Evolutionary conservation across 805 yeast genomes (phyloP).

Genomic region (Sugiyamaella lignohabitans): DNA sequence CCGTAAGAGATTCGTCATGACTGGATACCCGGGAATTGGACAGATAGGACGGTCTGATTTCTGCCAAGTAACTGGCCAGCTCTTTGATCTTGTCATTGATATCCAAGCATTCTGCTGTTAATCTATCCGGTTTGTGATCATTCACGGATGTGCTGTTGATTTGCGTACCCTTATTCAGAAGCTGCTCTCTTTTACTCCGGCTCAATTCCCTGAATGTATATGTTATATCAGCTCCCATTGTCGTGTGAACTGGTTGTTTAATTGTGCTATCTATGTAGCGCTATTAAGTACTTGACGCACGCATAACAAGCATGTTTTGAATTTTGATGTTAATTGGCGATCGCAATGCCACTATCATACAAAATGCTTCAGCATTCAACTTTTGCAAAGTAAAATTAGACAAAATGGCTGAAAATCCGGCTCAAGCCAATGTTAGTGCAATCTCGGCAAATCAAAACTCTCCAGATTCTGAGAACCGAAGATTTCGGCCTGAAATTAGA

Average conservation of each 20-base stretch:
- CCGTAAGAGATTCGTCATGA: slow-evolving; percentile 24
- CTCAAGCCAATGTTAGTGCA: too few relatives aligned
- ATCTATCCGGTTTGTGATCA: slow-evolving; percentile 17
- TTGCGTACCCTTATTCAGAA: slow-evolving; percentile 1
- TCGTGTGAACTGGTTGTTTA: slow-evolving; percentile 1
- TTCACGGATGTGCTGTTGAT: background rate
- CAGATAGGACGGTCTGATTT: slow-evolving; percentile 29
- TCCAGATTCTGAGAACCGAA: too few relatives aligned
- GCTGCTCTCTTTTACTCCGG: slow-evolving; percentile 16
- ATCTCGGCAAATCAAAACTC: too few relatives aligned
- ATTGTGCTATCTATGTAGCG: too few relatives aligned
- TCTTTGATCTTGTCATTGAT: slow-evolving; percentile 12
- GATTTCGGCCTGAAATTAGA: too few relatives aligned
- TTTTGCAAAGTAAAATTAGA: too few relatives aligned
- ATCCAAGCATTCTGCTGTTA: slow-evolving; percentile 24
- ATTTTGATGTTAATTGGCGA: too few relatives aligned
- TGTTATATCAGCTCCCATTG: slow-evolving; percentile 12
- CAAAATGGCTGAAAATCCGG: too few relatives aligned
- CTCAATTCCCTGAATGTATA: slow-evolving; percentile 16
- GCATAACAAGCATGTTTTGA: too few relatives aligned
- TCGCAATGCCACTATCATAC: too few relatives aligned
- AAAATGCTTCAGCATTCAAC: too few relatives aligned
- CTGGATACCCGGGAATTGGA: slow-evolving; percentile 21
- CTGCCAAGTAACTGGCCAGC: slow-evolving; percentile 20
- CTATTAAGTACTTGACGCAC: too few relatives aligned